Conservation (phyloP, 352 stramenopile species). For the Phytophthora colocasiae region DNA sequence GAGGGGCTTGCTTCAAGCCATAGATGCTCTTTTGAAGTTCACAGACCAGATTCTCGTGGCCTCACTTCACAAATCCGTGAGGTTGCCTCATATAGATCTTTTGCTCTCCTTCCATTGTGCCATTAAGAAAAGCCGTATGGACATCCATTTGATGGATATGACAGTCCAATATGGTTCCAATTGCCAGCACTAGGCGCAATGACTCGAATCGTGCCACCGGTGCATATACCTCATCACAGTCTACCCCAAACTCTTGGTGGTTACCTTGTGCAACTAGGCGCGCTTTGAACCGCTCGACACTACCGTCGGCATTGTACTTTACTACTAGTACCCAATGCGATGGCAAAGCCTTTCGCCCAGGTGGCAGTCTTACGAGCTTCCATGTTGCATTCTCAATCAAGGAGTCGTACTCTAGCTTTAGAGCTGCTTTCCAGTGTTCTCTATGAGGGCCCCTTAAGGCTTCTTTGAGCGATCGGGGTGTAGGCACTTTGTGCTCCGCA, state of each 20-base stretch:
- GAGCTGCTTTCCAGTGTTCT: constrained; percentile 12
- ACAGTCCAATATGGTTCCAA: constrained; percentile 20
- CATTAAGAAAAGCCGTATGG: constrained; percentile 11
- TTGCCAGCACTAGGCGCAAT: constrained; percentile 11
- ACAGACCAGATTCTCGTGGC: constrained; percentile 19
- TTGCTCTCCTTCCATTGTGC: constrained; percentile 22
- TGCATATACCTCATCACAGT: constrained; percentile 19
- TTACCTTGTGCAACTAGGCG: constrained; percentile 18
- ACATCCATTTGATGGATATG: constrained; percentile 15
- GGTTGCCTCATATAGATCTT: constrained; percentile 25
- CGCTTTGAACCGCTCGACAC: constrained; percentile 18
- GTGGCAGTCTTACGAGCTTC: constrained; percentile 6
- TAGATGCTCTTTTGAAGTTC: constrained; percentile 22
- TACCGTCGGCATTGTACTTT: constrained; percentile 18
- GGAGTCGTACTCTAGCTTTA: constrained; percentile 13
- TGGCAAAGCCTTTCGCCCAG: constrained; percentile 9
- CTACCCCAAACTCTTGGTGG: constrained; percentile 21
- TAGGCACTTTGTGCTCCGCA: constrained; percentile 7
- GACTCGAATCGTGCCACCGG: constrained; percentile 18
- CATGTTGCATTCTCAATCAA: constrained; percentile 12
- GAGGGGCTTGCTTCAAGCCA: constrained; percentile 19
- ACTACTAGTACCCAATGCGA: constrained; percentile 14
- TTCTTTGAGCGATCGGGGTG: constrained; percentile 8
- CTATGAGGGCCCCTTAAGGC: too few species aligned
- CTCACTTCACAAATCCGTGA: constrained; percentile 18